Evolutionary conservation across 2,329 filamentous ascomycete genomes (phyloP).

Genomic region (Catunica adiposa): DNA sequence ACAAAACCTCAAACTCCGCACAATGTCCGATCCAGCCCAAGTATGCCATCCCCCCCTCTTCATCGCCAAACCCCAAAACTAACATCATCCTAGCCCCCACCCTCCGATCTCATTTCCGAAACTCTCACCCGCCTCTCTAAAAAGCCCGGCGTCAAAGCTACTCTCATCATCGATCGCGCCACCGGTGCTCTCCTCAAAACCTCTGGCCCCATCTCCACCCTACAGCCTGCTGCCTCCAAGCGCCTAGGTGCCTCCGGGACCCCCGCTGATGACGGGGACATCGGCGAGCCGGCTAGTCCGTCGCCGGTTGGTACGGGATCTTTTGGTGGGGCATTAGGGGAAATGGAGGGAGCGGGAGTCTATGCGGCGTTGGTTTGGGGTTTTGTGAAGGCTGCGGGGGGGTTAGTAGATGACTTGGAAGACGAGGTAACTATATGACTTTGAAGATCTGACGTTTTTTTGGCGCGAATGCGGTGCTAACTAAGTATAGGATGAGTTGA

Average conservation of each 20-base stretch:
- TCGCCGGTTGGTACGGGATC: conserved; percentile 19
- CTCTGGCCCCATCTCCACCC: conserved; percentile 48
- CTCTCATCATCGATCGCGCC: conserved; percentile 55
- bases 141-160: conserved; percentile 65
- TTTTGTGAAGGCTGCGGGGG: conserved; percentile 53
- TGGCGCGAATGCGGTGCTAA: not conserved
- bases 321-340: conserved; percentile 19
- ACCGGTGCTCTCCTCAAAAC: conserved; percentile 61
- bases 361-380: conserved; percentile 62
- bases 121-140: conserved; percentile 53
- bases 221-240: conserved; percentile 23
- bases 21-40: conserved; percentile 13
- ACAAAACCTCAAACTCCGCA: not conserved
- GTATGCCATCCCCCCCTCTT: not conserved
- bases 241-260: conserved; percentile 9
- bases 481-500: conserved; percentile 50
- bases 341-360: conserved; percentile 48
- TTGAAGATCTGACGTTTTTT: not conserved
- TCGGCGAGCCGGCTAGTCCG: conserved; percentile 4
- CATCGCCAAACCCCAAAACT: not conserved
- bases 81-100: conserved; percentile 15
- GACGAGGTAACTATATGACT: conserved; percentile 45
- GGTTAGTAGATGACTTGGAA: conserved; percentile 56
- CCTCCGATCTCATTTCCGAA: conserved; percentile 46
- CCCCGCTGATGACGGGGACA: not conserved